Percentiles rank a stretch among this genome's conserved stretches.
Evolutionary conservation across 352 stramenopile genomes (phyloP).

Genomic region (Globisporangium acanthophoron): DNA sequence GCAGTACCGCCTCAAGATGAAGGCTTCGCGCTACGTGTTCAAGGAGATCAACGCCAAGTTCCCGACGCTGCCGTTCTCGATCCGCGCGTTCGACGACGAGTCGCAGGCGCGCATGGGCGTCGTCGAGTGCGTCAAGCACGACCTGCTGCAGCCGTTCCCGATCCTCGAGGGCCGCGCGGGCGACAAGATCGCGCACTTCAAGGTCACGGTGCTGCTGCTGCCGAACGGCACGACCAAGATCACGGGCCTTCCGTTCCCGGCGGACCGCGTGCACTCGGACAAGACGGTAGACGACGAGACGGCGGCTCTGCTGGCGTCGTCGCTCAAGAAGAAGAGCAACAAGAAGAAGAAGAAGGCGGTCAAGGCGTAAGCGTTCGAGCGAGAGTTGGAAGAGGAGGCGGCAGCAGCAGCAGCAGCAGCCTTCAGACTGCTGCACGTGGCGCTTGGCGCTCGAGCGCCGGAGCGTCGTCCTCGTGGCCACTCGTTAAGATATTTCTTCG

Average conservation of each 20-base stretch:
- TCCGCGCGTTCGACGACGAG: slow-evolving; percentile 95
- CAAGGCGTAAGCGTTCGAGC: slow-evolving; percentile 23
- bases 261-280: slow-evolving; percentile 88
- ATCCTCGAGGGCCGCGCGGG: slow-evolving; percentile 94
- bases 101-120: slow-evolving; percentile 96
- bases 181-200: slow-evolving; percentile 98
- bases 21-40: slow-evolving; percentile 93
- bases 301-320: slow-evolving; percentile 83
- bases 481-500: slow-evolving; percentile 44
- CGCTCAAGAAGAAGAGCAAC: slow-evolving; percentile 95
- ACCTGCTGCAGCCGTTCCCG: slow-evolving; percentile 96
- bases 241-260: slow-evolving; percentile 90
- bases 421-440: background rate
- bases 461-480: slow-evolving; percentile 23
- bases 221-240: slow-evolving; percentile 95
- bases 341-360: slow-evolving; percentile 91
- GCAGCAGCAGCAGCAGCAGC: background rate
- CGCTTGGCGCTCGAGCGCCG: background rate
- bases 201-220: slow-evolving; percentile 98
- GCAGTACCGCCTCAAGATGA: slow-evolving; percentile 96
- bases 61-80: slow-evolving; percentile 98
- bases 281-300: slow-evolving; percentile 93
- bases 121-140: slow-evolving; percentile 97
- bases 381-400: background rate
- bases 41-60: slow-evolving; percentile 98